A percentile compares a stretch with the other conserved stretches of the same genome.
Evolutionary conservation across 2,329 filamentous ascomycete genomes (phyloP).

Genomic region (Penicillium capsulatum): DNA sequence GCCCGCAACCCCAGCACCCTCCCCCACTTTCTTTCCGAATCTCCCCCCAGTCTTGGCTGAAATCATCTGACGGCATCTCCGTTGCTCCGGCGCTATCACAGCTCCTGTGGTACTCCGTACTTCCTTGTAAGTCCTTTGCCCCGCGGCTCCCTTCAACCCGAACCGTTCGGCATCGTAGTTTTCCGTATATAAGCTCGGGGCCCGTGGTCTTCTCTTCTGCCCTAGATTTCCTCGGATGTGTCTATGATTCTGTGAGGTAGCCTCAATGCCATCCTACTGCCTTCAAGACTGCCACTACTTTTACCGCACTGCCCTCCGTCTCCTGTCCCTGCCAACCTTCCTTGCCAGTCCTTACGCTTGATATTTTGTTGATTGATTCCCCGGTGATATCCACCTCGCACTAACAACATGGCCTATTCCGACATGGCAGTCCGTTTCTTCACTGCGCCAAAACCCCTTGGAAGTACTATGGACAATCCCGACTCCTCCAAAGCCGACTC

Average conservation of each 20-base stretch:
- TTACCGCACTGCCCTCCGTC: conserved; percentile 82
- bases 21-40: background rate
- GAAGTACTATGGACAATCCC: conserved; percentile 56
- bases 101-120: conserved; percentile 9
- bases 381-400: conserved; percentile 2
- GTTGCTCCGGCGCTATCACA: conserved; percentile 32
- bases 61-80: conserved; percentile 25
- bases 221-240: conserved; percentile 1
- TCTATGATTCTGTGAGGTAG: conserved; percentile 41
- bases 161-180: conserved; percentile 3
- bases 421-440: conserved; percentile 66
- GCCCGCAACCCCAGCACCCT: background rate
- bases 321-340: conserved; percentile 74
- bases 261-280: conserved; percentile 71
- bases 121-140: conserved; percentile 17
- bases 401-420: conserved; percentile 57
- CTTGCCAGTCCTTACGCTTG: conserved; percentile 69
- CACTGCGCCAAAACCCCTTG: conserved; percentile 66
- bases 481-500: conserved; percentile 7
- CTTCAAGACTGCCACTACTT: conserved; percentile 90
- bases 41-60: conserved; percentile 2
- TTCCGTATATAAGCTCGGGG: background rate
- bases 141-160: conserved; percentile 19
- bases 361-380: conserved; percentile 14
- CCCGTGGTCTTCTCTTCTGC: conserved; percentile 1